These are phyloP conservation scores for Lophium mytilinum DNA, from an alignment of 495 filamentous ascomycete species.

Conservation along the genomic window DNA sequence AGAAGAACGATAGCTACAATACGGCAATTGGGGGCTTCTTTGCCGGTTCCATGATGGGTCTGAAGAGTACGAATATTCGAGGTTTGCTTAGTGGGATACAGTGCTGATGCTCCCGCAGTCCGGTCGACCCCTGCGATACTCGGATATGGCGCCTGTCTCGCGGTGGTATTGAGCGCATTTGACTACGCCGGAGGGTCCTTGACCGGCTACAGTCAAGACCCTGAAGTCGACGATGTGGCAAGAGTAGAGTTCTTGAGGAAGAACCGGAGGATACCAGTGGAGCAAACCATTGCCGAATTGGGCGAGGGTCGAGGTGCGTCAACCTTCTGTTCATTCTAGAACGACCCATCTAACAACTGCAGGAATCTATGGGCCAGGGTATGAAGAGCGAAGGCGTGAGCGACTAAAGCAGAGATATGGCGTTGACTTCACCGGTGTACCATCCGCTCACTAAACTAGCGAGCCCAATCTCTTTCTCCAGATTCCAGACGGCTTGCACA, in stretches of 20 bases:
- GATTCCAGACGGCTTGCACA: background rate
- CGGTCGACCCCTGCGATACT: conserved; percentile 72
- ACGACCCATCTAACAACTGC: conserved; percentile 25
- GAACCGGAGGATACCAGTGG: conserved; percentile 64
- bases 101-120: conserved; percentile 38
- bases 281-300: conserved; percentile 72
- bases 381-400: conserved; percentile 74
- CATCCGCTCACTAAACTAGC: background rate
- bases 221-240: conserved; percentile 65
- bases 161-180: conserved; percentile 57
- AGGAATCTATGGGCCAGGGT: conserved; percentile 81
- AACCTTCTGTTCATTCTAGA: background rate
- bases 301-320: conserved; percentile 83
- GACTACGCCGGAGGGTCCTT: conserved; percentile 69
- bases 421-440: conserved; percentile 52
- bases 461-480: background rate
- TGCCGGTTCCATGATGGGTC: conserved; percentile 58
- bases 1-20: conserved; percentile 65
- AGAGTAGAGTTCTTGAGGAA: conserved; percentile 68
- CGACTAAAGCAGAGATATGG: conserved; percentile 87
- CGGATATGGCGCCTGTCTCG: conserved; percentile 62
- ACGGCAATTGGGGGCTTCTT: conserved; percentile 65
- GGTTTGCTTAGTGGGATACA: background rate
- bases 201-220: conserved; percentile 48
- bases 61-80: conserved; percentile 28